Evolutionary conservation across 257 asterid genomes (phyloP).

Genomic region (Jacaranda mimosifolia): DNA sequence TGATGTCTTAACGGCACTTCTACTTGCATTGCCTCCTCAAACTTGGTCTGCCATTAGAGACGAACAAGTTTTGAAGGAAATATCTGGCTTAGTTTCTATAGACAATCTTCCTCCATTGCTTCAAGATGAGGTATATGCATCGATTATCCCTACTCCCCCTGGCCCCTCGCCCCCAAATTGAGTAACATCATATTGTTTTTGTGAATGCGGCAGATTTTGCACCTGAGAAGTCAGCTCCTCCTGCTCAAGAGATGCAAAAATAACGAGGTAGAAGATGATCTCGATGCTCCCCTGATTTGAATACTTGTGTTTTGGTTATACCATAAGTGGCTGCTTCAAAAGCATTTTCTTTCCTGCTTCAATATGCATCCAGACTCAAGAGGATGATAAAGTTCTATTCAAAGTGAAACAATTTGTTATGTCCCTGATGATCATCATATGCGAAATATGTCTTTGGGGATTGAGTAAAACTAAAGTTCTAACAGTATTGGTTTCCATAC

Average conservation of each 20-base stretch:
- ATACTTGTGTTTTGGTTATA: background rate
- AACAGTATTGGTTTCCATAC: too few relatives aligned
- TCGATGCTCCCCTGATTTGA: conserved; percentile 39
- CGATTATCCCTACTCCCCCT: too few relatives aligned
- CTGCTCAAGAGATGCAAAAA: conserved; percentile 66
- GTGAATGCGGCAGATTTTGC: conserved; percentile 55
- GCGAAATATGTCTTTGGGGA: background rate
- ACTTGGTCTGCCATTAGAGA: conserved; percentile 74
- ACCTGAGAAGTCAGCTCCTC: conserved; percentile 64
- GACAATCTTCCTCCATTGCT: conserved; percentile 66
- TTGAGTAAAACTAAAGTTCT: background rate
- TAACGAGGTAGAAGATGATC: conserved; percentile 58
- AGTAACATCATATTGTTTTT: background rate
- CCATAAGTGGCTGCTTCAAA: background rate
- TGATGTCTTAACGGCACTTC: conserved; percentile 70
- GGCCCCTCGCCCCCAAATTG: too few relatives aligned
- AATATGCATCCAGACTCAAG: background rate
- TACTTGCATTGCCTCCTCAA: conserved; percentile 73
- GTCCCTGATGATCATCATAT: background rate
- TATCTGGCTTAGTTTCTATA: conserved; percentile 52
- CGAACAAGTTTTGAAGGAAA: conserved; percentile 52
- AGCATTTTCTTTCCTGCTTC: background rate
- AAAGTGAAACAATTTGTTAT: background rate
- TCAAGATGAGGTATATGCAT: conserved; percentile 70
- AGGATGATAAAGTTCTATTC: background rate